Base-by-base conservation (phyloP, 2,329 filamentous ascomycete genomes). In the Macrophomina pseudophaseolina region DNA sequence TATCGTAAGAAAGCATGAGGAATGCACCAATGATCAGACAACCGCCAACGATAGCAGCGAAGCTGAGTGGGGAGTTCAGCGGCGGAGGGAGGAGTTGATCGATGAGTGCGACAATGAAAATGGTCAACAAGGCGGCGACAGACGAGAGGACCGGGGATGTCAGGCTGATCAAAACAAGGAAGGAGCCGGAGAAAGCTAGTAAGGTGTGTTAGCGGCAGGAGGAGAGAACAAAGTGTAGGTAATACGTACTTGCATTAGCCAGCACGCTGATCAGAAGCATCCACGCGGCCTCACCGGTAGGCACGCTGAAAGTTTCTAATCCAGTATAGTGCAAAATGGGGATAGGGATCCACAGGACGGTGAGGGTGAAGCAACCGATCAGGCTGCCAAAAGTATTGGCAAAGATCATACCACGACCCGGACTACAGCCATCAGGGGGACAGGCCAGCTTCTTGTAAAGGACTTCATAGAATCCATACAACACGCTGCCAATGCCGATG, bases 391-490 rank as follows among this genome's bases (percentile, higher is more conserved):
- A 95, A 0, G 91, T 90, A 76, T 97, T 98, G 73, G 95, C 94
- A 72, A 99, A 98, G 68, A 98, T 89, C 84, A 97, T 95, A 72
- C 93, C 94, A n/a, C 94, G 88, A n/a, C 87, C 88, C 0, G 95
- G 88, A 51, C 87, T 90, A 64, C 90, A 91, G 59, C 93, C 94
- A 71, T 97, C 94, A 0, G 95, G 95, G 11, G 95, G 95, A 76
- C 95, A 99, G 14, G 94, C 94, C 68, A 90, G 89, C 68, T 90
- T 89, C 84, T 99, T 99, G 82, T 99, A 99, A 46, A 99, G 80
- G 5, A 99, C 95, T 79, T 99, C 95, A 79, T 99, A 99, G 56
- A 99, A 89, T 0, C 95, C 95, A 78, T 99, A 99, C 18, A 99
- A 85, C 6, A 99, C 89, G 70, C 91, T 95, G 9, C 95, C 95